Percentiles rank a stretch among this genome's conserved stretches.
These are phyloP conservation scores for Magnolia sinica DNA, from an alignment of 164 flowering plant species.

Conservation along the genomic window DNA sequence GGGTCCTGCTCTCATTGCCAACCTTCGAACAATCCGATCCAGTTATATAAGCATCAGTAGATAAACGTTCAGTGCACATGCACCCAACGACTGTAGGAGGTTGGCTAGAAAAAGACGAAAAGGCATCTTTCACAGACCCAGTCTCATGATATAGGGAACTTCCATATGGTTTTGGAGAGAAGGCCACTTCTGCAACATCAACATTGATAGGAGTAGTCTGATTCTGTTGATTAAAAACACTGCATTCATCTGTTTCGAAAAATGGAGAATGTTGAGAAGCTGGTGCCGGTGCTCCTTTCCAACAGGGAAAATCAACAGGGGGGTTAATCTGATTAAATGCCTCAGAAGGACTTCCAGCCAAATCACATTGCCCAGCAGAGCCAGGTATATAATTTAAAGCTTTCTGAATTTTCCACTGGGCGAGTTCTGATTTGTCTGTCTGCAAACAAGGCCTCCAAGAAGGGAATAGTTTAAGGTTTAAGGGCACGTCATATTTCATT, in stretches of 20 bases:
- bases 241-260: constrained; percentile 27
- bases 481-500: constrained; percentile 12
- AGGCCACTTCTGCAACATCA: constrained; percentile 13
- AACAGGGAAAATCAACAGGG: constrained; percentile 79
- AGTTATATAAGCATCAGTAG: constrained; percentile 5
- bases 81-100: constrained; percentile 9
- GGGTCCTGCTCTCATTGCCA: constrained; percentile 12
- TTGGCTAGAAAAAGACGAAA: constrained; percentile 7
- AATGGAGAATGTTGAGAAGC: constrained; percentile 26
- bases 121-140: constrained; percentile 10
- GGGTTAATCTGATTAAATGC: constrained; percentile 38
- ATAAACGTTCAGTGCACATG: background rate
- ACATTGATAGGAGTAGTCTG: constrained; percentile 16
- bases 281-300: constrained; percentile 71
- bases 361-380: constrained; percentile 14
- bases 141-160: background rate
- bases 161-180: constrained; percentile 1
- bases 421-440: constrained; percentile 15
- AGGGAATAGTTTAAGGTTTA: constrained; percentile 18
- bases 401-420: constrained; percentile 12
- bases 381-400: constrained; percentile 10
- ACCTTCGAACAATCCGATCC: constrained; percentile 12
- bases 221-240: constrained; percentile 17
- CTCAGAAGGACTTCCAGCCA: constrained; percentile 31
- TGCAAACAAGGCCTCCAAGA: background rate